These are phyloP conservation scores for Neofusicoccum umdonicola DNA, from an alignment of 2,329 filamentous ascomycete genomes.

Conservation along the genomic window DNA sequence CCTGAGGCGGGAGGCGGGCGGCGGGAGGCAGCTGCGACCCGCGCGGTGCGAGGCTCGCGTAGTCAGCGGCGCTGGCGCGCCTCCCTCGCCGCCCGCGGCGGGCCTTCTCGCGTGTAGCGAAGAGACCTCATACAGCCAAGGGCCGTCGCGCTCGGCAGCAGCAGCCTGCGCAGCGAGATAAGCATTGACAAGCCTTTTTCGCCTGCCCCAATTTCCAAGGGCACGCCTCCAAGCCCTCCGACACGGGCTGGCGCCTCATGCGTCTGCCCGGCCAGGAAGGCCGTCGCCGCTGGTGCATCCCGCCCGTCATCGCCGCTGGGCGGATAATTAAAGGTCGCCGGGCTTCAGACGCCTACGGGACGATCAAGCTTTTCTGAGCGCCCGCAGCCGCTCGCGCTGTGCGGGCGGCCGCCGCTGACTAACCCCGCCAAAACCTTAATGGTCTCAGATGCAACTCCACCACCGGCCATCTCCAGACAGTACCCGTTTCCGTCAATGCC, in stretches of 20 bases:
- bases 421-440: constrained; percentile 20
- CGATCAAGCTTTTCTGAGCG: constrained; percentile 10
- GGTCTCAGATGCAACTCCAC: constrained; percentile 26
- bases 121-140: not conserved
- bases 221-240: not conserved
- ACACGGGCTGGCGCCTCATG: not conserved
- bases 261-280: not conserved
- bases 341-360: constrained; percentile 2
- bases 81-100: not conserved
- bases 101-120: not conserved
- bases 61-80: not conserved
- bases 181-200: not conserved
- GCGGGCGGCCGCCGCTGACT: constrained; percentile 5
- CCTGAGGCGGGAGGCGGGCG: too few species aligned
- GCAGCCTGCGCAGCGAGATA: not conserved
- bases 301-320: constrained; percentile 3
- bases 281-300: not conserved
- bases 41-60: not conserved
- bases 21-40: too few species aligned
- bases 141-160: not conserved
- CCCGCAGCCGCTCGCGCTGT: not conserved
- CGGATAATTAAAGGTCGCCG: constrained; percentile 10
- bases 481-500: constrained; percentile 30
- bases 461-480: constrained; percentile 30
- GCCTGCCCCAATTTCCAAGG: not conserved